phyloP scores from a whole-genome alignment of 2,329 filamentous ascomycete genomes.

The Pseudogymnoascus pannorum region DNA sequence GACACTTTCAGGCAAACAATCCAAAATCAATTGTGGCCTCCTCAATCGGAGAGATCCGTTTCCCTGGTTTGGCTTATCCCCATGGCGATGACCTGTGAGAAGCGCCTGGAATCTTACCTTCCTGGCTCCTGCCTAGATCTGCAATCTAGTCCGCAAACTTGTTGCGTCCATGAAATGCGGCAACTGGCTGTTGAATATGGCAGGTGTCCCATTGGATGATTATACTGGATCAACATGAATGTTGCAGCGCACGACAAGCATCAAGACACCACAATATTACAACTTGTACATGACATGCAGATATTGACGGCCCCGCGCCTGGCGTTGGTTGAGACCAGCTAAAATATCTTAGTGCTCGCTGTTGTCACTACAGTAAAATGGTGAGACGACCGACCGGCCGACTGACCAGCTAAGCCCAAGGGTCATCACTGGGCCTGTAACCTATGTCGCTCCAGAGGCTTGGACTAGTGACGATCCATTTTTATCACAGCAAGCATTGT shows the following conservation, averaged over 20 bases:
- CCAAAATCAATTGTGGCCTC: background rate
- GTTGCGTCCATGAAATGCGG: background rate
- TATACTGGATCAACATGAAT: background rate
- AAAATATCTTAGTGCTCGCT: background rate
- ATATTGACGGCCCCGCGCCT: conserved; percentile 1
- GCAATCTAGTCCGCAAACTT: conserved; percentile 1
- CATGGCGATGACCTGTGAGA: background rate
- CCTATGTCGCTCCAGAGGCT: background rate
- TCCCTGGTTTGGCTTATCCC: background rate
- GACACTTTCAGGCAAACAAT: background rate
- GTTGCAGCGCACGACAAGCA: conserved; percentile 6
- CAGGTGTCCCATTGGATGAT: background rate
- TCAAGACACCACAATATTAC: conserved; percentile 5
- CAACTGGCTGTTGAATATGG: conserved; percentile 1
- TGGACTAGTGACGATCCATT: conserved; percentile 5
- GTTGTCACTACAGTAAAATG: conserved; percentile 3
- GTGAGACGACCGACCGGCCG: conserved; percentile 1
- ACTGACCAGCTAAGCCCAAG: background rate
- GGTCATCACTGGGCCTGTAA: background rate
- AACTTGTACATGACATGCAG: background rate
- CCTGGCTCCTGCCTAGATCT: background rate
- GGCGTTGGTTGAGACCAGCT: background rate
- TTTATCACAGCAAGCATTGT: background rate
- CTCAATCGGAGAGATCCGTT: background rate
- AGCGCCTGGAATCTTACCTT: background rate